These are phyloP conservation scores for Wickerhamomyces kurtzmanii DNA, from an alignment of 805 yeast species.

Conservation along the genomic window DNA sequence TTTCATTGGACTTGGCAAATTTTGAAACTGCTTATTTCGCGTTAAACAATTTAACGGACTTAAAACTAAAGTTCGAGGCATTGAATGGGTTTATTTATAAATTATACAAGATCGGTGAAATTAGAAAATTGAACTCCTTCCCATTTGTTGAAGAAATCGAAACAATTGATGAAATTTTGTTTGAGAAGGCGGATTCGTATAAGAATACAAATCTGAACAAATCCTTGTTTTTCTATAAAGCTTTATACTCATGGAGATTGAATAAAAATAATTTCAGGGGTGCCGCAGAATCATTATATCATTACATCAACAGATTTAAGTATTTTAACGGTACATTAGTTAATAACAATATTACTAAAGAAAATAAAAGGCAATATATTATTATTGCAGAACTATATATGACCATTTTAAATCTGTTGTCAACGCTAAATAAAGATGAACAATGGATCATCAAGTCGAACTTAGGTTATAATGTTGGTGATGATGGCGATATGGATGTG, in stretches of 20 bases:
- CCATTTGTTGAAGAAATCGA: slow-evolving; percentile 33
- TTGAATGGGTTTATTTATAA: slow-evolving; percentile 25
- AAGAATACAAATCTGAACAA: slow-evolving; percentile 18
- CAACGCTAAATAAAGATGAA: slow-evolving; percentile 25
- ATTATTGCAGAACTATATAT: slow-evolving; percentile 25
- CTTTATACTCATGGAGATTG: slow-evolving; percentile 40
- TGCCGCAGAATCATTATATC: slow-evolving; percentile 31
- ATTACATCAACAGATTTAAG: slow-evolving; percentile 23
- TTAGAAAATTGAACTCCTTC: slow-evolving; percentile 27
- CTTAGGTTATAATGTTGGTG: slow-evolving; percentile 6
- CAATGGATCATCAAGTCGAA: slow-evolving; percentile 26
- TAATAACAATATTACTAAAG: slow-evolving; percentile 1
- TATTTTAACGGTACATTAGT: slow-evolving; percentile 1
- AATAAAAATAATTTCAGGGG: slow-evolving; percentile 42
- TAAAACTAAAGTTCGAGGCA: slow-evolving; percentile 11
- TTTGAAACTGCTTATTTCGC: slow-evolving; percentile 24
- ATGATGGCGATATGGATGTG: slow-evolving; percentile 10
- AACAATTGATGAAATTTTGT: slow-evolving; percentile 31
- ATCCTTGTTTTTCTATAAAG: slow-evolving; percentile 34
- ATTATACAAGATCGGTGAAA: slow-evolving; percentile 27
- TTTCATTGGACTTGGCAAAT: slow-evolving; percentile 19
- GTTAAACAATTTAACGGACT: slow-evolving; percentile 13
- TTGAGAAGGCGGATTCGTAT: slow-evolving; percentile 12
- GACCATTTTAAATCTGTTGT: slow-evolving; percentile 27
- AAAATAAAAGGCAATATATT: slow-evolving; percentile 5